Base-by-base conservation (phyloP, 2,329 filamentous ascomycete genomes). In the Fusarium verrucosum region DNA sequence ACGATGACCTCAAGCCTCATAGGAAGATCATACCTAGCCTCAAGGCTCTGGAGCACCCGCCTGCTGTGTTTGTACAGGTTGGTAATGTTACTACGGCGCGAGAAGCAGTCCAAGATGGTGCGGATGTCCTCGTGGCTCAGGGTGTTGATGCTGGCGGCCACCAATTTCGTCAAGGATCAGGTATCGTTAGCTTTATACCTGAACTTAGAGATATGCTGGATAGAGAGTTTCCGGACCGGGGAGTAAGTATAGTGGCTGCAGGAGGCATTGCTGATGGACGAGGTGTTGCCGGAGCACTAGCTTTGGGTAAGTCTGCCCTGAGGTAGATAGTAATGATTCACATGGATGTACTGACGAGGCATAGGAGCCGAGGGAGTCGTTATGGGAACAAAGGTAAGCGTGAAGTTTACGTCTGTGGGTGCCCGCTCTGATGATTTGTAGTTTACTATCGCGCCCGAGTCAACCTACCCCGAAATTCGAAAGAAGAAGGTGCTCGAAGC, bases 61-160 rank as follows among this genome's bases (percentile, higher is more conserved):
- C 83, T 63, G 79, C 80, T 56, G 80, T 88, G 9, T 87, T 87
- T 73, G 80, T 89, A 2, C 88, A 90, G 71, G 80, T 88, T 13
- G 87, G 87, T 35, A 88, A 83, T 30, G 83, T 89, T 3, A 72
- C 74, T 1, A 82, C 86, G 9, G 87, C 87, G 10, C 49, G 82
- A 11, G 79, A 81, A 55, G 83, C 81, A 1, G 77, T 81, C 2
- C 43, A 63, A n/a, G 77, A 81, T 20, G 83, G 81, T 1, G 76
- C 84, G 1, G 86, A 90, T 66, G 85, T 85, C 25, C 68, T 90
- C 3, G 85, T 90, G 8, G 80, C 85, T 7, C 88, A 90, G 73
- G 87, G 88, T 4, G 79, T 81, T 7, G 88, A 90, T 74, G 87
- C 87, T 1, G 87, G 87, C 9, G 88, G 88, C 0, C 87, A 90